These are phyloP conservation scores for Euptelea pleiosperma DNA, from an alignment of 164 flowering plant species.

Conservation along the genomic window DNA sequence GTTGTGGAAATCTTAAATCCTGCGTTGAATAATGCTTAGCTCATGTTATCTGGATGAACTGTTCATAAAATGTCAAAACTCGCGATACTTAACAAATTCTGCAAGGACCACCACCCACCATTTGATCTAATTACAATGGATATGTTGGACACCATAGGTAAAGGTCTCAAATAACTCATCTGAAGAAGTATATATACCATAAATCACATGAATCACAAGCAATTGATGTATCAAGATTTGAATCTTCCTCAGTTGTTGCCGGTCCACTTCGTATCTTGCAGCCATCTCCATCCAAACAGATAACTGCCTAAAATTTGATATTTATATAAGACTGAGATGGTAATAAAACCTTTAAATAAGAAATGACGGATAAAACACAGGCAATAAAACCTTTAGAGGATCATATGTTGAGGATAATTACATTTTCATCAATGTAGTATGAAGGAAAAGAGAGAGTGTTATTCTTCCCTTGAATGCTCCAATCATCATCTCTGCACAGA, in stretches of 20 bases:
- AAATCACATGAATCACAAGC: constrained; percentile 97
- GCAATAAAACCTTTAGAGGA: constrained; percentile 7
- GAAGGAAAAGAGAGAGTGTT: constrained; percentile 91
- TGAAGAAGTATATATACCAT: constrained; percentile 43
- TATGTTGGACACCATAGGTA: too few relatives aligned
- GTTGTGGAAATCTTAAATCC: neutral
- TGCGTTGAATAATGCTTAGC: neutral
- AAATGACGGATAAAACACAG: constrained; percentile 4
- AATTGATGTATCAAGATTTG: constrained; percentile 85
- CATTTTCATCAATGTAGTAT: constrained; percentile 98
- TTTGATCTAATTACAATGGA: too few relatives aligned
- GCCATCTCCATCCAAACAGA: constrained; percentile 92
- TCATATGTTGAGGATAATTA: constrained; percentile 35
- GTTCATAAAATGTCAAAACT: too few relatives aligned
- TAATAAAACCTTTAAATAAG: constrained; percentile 1
- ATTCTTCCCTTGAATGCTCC: constrained; percentile 76
- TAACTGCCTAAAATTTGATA: constrained; percentile 78
- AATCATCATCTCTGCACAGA: constrained; percentile 86
- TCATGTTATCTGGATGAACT: neutral
- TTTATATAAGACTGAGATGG: constrained; percentile 16
- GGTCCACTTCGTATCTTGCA: constrained; percentile 78
- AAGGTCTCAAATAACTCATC: neutral
- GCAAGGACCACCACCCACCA: too few relatives aligned
- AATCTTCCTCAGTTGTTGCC: constrained; percentile 42
- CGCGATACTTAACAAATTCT: too few relatives aligned